Evolutionary conservation across 2,329 filamentous ascomycete species (phyloP).

Genomic region (Claviceps digitariae): DNA sequence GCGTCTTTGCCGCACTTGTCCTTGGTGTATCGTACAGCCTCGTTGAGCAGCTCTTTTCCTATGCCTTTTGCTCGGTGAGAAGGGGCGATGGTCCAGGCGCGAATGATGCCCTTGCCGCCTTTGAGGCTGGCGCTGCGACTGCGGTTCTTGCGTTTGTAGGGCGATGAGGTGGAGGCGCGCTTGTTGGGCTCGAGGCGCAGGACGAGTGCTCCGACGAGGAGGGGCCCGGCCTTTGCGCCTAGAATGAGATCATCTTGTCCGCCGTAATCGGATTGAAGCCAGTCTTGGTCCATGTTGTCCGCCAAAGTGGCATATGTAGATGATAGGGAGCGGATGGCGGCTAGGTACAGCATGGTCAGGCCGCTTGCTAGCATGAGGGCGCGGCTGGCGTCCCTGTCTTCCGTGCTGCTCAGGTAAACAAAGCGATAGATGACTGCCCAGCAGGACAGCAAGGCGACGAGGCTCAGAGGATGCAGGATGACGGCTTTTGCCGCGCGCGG

Average conservation of each 20-base stretch:
- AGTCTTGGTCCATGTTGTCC: slow-evolving; percentile 46
- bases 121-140: slow-evolving; percentile 27
- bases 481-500: slow-evolving; percentile 51
- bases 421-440: slow-evolving; percentile 34
- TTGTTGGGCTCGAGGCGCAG: slow-evolving; percentile 44
- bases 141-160: slow-evolving; percentile 21
- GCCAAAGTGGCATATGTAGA: slow-evolving; percentile 50
- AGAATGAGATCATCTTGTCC: slow-evolving; percentile 43
- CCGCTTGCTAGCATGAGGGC: slow-evolving; percentile 45
- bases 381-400: slow-evolving; percentile 35
- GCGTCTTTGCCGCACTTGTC: slow-evolving; percentile 55
- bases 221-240: slow-evolving; percentile 52
- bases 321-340: slow-evolving; percentile 46
- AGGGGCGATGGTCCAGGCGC: slow-evolving; percentile 68
- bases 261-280: slow-evolving; percentile 33
- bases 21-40: slow-evolving; percentile 54
- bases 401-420: slow-evolving; percentile 23
- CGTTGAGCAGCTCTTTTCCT: slow-evolving; percentile 57
- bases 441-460: slow-evolving; percentile 31
- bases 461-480: slow-evolving; percentile 45
- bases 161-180: slow-evolving; percentile 9
- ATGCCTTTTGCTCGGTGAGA: slow-evolving; percentile 59
- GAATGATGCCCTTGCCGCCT: slow-evolving; percentile 56
- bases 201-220: slow-evolving; percentile 58
- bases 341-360: slow-evolving; percentile 48